phyloP scores from a whole-genome alignment of 192 early-diverging fungal genomes.

The Coemansia erecta region DNA sequence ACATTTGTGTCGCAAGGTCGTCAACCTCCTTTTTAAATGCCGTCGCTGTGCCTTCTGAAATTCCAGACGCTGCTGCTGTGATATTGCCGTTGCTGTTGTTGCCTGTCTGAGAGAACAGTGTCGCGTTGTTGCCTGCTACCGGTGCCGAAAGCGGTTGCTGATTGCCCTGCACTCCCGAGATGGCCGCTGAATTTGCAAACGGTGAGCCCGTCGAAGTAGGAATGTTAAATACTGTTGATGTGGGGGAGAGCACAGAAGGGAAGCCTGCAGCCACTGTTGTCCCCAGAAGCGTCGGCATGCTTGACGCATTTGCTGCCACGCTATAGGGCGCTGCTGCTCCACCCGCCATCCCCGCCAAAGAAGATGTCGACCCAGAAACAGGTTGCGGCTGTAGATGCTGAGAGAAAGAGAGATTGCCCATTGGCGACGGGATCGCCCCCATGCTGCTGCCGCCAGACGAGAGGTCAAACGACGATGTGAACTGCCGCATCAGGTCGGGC shows the following conservation, averaged over 20 bases:
- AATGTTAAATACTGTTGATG: constrained; percentile 11
- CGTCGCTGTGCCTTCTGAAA: background rate
- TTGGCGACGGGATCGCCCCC: constrained; percentile 1
- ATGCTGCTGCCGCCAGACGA: background rate
- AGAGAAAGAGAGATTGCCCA: constrained; percentile 6
- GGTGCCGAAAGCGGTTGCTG: constrained; percentile 7
- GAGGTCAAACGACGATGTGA: constrained; percentile 46
- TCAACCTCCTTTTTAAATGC: constrained; percentile 24
- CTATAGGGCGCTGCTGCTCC: background rate
- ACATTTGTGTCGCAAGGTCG: constrained; percentile 39
- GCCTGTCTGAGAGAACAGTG: constrained; percentile 1
- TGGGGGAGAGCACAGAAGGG: constrained; percentile 24
- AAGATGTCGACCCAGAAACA: too few relatives aligned
- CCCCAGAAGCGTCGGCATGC: constrained; percentile 22
- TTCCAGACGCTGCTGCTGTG: constrained; percentile 5
- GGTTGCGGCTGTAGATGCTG: too few relatives aligned
- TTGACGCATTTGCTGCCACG: constrained; percentile 17
- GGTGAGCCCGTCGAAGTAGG: background rate
- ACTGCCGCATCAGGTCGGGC: constrained; percentile 43
- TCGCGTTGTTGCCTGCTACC: background rate
- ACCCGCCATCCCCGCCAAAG: background rate
- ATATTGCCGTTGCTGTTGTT: constrained; percentile 5
- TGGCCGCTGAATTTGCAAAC: background rate
- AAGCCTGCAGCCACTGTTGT: constrained; percentile 8
- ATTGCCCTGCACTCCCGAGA: background rate